phyloP scores from a whole-genome alignment of 75 land plant genomes.

The Azolla pinnata region DNA sequence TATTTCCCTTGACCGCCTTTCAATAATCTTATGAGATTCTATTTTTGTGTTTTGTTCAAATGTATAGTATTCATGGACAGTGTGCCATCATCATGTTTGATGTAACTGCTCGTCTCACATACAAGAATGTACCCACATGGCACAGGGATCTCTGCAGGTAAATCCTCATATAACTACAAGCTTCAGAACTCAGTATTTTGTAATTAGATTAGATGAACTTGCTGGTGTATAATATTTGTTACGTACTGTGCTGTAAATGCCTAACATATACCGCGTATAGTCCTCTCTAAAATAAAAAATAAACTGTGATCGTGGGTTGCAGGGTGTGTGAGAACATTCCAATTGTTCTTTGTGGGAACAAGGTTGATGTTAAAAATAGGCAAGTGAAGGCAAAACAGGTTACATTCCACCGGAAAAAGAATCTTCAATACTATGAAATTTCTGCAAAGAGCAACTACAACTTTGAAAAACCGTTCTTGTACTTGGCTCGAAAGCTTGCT shows the following conservation, averaged over 20 bases:
- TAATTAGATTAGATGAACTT: neutral
- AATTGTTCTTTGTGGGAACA: slow-evolving; percentile 84
- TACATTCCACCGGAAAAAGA: slow-evolving; percentile 93
- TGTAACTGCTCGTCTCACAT: slow-evolving; percentile 47
- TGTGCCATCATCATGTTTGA: slow-evolving; percentile 58
- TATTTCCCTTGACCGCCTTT: too few species aligned
- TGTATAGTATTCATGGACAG: slow-evolving; percentile 58
- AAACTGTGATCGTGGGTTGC: neutral
- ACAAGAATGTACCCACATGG: slow-evolving; percentile 70
- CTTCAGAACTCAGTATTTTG: neutral
- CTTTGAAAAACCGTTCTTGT: slow-evolving; percentile 82
- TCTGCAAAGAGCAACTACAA: slow-evolving; percentile 96
- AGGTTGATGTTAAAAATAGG: slow-evolving; percentile 83
- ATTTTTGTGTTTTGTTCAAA: slow-evolving; percentile 1
- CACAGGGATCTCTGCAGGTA: slow-evolving; percentile 47
- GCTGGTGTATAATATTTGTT: neutral
- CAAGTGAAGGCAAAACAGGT: slow-evolving; percentile 94
- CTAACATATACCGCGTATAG: too few species aligned
- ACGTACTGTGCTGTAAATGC: too few species aligned
- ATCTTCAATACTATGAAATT: slow-evolving; percentile 93
- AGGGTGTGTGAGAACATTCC: slow-evolving; percentile 92
- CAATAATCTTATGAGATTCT: slow-evolving; percentile 6
- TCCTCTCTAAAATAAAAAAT: neutral
- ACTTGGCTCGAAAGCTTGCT: slow-evolving; percentile 77
- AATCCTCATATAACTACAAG: neutral